These are phyloP conservation scores for Smallanthus sonchifolius DNA, from an alignment of 129 eudicot genomes.

Conservation along the genomic window DNA sequence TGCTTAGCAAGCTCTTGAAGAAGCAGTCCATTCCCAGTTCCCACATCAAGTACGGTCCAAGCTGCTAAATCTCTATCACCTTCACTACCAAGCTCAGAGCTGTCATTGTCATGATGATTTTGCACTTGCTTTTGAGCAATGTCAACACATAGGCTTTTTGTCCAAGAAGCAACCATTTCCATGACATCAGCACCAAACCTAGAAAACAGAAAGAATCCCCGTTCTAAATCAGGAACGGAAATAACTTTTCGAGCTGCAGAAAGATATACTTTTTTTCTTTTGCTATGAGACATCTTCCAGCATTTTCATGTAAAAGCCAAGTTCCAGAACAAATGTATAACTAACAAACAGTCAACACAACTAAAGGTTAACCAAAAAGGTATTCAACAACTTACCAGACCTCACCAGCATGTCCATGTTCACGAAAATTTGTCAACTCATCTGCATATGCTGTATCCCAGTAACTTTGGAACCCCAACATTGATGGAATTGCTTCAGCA, in stretches of 20 bases:
- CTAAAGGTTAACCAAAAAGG: slow-evolving; percentile 14
- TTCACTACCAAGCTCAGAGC: slow-evolving; percentile 35
- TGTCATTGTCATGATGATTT: slow-evolving; percentile 43
- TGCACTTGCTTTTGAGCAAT: slow-evolving; percentile 53
- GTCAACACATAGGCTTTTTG: slow-evolving; percentile 72
- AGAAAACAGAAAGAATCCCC: slow-evolving; percentile 12
- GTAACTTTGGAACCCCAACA: slow-evolving; percentile 96
- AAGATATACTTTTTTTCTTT: neutral
- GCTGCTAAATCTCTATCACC: slow-evolving; percentile 50
- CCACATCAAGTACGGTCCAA: slow-evolving; percentile 95
- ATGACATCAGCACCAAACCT: slow-evolving; percentile 99
- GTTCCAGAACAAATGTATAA: neutral
- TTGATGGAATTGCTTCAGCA: slow-evolving; percentile 77
- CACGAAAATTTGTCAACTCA: slow-evolving; percentile 83
- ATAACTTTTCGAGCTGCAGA: neutral
- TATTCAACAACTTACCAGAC: slow-evolving; percentile 56
- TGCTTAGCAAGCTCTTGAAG: slow-evolving; percentile 96
- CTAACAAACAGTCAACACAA: neutral
- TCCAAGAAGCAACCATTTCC: slow-evolving; percentile 94
- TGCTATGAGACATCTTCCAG: neutral
- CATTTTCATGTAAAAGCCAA: neutral
- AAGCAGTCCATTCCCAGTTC: slow-evolving; percentile 97
- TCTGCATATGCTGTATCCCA: slow-evolving; percentile 94
- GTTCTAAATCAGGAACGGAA: neutral
- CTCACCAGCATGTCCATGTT: slow-evolving; percentile 99